Evolutionary conservation across 192 early-diverging fungal genomes (phyloP), one percentile per base, ranked within the genome.

Genomic region (Entomortierella beljakovae): DNA sequence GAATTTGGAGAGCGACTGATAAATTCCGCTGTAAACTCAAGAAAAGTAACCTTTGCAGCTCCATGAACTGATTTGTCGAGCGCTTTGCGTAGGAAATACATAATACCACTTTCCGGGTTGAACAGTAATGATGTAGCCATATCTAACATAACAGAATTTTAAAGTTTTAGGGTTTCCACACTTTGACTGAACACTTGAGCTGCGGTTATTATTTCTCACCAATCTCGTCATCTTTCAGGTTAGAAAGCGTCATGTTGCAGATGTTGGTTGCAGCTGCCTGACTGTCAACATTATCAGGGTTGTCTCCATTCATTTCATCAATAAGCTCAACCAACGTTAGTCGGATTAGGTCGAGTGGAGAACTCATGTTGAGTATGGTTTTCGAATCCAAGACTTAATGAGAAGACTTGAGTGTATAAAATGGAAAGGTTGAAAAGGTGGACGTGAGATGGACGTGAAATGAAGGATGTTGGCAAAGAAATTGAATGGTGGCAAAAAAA

Each of bases 1-100:
- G 70, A 49, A 20, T 67, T 35, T 2, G 53, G 63, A 23, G 74
- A 71, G 15, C 73, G 75, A 57, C 64, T 68, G 52, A 85, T 76
- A 59, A 77, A 85, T 34, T 74, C 57, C 16, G 73, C 68, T 32
- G 85, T 64, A 53, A 86, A 86, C 37, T 85, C 85, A 16, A 88
- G 73, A 10, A 86, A 67, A 9, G 57, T 77, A 7, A 67, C 60
- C 22, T 86, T 79, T 6, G 83, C 83, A 1, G 54, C 57, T 10
- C 15, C 54, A 20, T 69, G 71, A 23, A 62, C 63, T 18, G 61
- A 34, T 48, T 80, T 81, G 28, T 58, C 63, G 20, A 74, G 62
- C n/a, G 80, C 64, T 23, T 63, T 57, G 37, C 61, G 56, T 6
- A 86, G 31, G 43, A 85, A 83, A 28, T 68, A 61, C n/a, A 88